Percentiles rank a stretch among this genome's conserved stretches.
These are phyloP conservation scores for Liquidambar formosana DNA, from an alignment of 164 flowering plant species.

Conservation along the genomic window DNA sequence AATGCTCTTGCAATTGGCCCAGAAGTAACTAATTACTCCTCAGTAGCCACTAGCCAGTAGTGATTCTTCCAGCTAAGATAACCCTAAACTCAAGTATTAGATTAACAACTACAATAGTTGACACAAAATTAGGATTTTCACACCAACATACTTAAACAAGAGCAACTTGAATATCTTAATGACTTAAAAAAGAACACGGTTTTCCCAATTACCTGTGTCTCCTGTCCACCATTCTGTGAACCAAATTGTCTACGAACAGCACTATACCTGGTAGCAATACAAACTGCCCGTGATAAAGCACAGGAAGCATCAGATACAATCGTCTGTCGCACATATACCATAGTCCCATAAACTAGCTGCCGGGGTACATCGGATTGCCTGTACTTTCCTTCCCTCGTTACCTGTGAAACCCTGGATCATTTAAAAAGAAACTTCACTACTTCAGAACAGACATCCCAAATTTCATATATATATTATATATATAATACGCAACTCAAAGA, in stretches of 20 bases:
- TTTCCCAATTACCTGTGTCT: slow-evolving; percentile 69
- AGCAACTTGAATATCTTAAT: not conserved
- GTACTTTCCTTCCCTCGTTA: slow-evolving; percentile 85
- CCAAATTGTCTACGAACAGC: slow-evolving; percentile 98
- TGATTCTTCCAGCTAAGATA: not conserved
- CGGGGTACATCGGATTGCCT: slow-evolving; percentile 81
- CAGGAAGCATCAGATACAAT: slow-evolving; percentile 88
- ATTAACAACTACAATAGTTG: not conserved
- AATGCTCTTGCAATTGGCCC: too few species aligned
- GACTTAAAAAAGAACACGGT: not conserved
- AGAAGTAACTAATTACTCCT: too few species aligned
- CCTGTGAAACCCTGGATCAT: slow-evolving; percentile 70
- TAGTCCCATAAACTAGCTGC: slow-evolving; percentile 91
- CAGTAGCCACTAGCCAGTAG: too few species aligned
- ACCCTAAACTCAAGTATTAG: not conserved
- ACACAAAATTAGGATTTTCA: not conserved
- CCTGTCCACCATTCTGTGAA: slow-evolving; percentile 79
- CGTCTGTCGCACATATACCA: slow-evolving; percentile 89
- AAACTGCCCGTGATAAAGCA: slow-evolving; percentile 89
- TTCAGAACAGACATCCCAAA: slow-evolving; percentile 1
- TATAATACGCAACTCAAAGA: not conserved
- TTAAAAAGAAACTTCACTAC: slow-evolving; percentile 12
- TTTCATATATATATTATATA: not conserved
- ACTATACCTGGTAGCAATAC: slow-evolving; percentile 96
- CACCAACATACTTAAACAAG: not conserved